Evolutionary conservation across 2,329 filamentous ascomycete genomes (phyloP).

Genomic region (Xylaria sp.): DNA sequence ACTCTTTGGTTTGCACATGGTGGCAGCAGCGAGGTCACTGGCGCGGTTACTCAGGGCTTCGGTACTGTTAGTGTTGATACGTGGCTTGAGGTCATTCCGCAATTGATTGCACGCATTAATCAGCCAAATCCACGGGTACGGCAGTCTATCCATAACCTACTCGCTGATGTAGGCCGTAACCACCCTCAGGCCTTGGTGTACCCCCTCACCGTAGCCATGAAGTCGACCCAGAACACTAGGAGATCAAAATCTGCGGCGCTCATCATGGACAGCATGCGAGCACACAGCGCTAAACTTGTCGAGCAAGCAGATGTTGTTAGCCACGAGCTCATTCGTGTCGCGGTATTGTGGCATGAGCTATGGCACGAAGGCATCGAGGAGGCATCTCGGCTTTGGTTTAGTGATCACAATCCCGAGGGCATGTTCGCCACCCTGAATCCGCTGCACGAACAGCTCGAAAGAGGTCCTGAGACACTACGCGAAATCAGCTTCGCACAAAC

Average conservation of each 20-base stretch:
- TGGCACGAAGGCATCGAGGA: conserved; percentile 99
- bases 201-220: conserved; percentile 96
- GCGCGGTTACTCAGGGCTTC: conserved; percentile 89
- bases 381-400: conserved; percentile 95
- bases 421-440: conserved; percentile 95
- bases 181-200: conserved; percentile 98
- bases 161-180: conserved; percentile 90
- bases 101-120: conserved; percentile 96
- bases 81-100: conserved; percentile 98
- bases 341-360: conserved; percentile 97
- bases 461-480: conserved; percentile 88
- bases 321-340: conserved; percentile 95
- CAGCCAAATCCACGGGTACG: conserved; percentile 91
- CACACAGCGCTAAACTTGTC: conserved; percentile 90
- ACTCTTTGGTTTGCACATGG: conserved; percentile 98
- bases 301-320: conserved; percentile 96
- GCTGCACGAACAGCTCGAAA: conserved; percentile 89
- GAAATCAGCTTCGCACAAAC: conserved; percentile 98
- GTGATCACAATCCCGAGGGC: conserved; percentile 95
- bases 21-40: conserved; percentile 86
- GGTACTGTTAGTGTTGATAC: conserved; percentile 94
- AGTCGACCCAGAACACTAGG: conserved; percentile 82
- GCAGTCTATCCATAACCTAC: conserved; percentile 88
- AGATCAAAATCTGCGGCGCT: conserved; percentile 87
- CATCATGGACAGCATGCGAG: conserved; percentile 98